These are phyloP conservation scores for Phaeophleospora eucalypticola DNA, from an alignment of 2,329 filamentous ascomycete genomes.

Conservation along the genomic window DNA sequence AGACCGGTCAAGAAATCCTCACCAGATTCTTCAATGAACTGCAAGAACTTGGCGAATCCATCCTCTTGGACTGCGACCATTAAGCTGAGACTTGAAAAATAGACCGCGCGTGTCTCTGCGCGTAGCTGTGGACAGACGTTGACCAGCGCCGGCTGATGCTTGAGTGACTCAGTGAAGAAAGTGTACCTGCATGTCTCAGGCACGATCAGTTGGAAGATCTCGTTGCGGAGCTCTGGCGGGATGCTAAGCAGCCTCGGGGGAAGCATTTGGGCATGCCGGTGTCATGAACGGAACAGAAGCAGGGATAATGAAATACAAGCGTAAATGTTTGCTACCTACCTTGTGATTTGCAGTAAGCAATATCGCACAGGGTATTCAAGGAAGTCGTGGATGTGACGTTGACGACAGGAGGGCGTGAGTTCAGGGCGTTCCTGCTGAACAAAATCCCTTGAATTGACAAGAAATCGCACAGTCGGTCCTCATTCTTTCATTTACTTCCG, in stretches of 20 bases:
- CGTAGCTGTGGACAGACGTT: conserved; percentile 2
- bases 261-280: no score
- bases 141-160: conserved; percentile 1
- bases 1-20: background rate
- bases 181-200: background rate
- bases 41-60: background rate
- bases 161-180: background rate
- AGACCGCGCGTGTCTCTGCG: background rate
- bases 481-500: no score
- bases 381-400: no score
- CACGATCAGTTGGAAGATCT: background rate
- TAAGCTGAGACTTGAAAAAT: background rate
- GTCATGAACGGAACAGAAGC: no score
- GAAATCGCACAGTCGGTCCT: no score
- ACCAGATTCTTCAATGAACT: background rate
- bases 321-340: no score
- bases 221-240: conserved; percentile 1
- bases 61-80: background rate
- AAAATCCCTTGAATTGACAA: no score
- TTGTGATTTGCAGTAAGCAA: no score
- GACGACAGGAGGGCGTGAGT: no score
- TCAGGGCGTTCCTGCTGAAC: no score
- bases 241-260: background rate
- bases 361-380: no score
- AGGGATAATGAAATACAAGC: no score